Conservation (phyloP, 305 asterid genomes). For the Fraxinus floribunda region DNA sequence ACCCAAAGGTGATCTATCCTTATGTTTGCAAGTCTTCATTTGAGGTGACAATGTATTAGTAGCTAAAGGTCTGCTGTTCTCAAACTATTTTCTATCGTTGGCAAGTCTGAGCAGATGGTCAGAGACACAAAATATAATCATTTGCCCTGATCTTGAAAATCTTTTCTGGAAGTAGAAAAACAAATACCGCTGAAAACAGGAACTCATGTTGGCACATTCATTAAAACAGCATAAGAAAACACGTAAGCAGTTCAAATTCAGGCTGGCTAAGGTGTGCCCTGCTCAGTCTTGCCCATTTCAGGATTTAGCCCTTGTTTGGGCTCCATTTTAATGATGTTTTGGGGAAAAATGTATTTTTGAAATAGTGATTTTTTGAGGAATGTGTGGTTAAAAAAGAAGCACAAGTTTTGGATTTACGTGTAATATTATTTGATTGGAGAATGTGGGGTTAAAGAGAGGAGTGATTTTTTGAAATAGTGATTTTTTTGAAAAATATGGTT, state of each 20-base stretch:
- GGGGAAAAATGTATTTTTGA: background rate
- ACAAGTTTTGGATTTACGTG: background rate
- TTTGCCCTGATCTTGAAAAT: background rate
- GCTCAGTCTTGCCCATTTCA: background rate
- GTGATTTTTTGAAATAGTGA: background rate
- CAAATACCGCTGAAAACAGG: background rate
- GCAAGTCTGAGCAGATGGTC: background rate
- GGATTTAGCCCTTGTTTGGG: background rate
- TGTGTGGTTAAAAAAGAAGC: background rate
- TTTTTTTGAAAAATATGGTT: background rate
- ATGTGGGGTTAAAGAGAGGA: background rate
- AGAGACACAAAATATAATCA: background rate
- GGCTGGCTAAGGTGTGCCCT: background rate
- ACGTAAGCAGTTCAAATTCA: background rate
- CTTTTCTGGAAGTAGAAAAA: background rate
- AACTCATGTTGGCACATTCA: background rate
- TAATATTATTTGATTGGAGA: background rate
- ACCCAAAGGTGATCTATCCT: conserved; percentile 69
- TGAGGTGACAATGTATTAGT: background rate
- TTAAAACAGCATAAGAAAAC: background rate
- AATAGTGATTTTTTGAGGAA: background rate
- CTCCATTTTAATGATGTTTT: background rate
- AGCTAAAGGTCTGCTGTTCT: background rate
- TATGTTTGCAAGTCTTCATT: background rate
- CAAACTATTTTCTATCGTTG: background rate